Percentiles rank a stretch among this genome's conserved stretches.
Evolutionary conservation across 148 eudicot genomes (phyloP).

Genomic region (Linanthus parryae): DNA sequence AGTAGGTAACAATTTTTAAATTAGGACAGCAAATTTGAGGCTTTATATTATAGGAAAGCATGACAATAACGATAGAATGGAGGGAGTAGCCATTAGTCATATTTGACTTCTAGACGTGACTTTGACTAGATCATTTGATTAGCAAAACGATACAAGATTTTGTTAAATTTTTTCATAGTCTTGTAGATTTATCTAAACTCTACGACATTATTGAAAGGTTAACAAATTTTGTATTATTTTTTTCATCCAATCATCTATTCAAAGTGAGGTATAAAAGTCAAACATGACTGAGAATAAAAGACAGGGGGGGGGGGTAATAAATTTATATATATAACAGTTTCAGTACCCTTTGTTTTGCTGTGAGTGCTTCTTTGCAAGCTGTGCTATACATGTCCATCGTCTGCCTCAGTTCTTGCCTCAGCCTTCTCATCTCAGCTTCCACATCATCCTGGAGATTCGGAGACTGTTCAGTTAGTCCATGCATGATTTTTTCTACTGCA

Average conservation of each 20-base stretch:
- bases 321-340: not conserved
- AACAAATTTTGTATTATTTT: too few relatives aligned
- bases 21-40: too few relatives aligned
- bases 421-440: conserved; percentile 30
- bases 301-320: not conserved
- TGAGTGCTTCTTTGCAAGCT: conserved; percentile 33
- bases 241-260: not conserved
- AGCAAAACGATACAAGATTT: too few relatives aligned
- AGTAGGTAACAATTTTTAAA: too few relatives aligned
- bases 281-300: too few relatives aligned
- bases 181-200: not conserved
- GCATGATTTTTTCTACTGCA: not conserved
- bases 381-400: conserved; percentile 30
- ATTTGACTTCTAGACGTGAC: too few relatives aligned
- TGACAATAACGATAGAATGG: too few relatives aligned
- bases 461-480: not conserved
- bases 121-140: too few relatives aligned
- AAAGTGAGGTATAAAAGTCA: too few relatives aligned
- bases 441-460: conserved; percentile 12
- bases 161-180: not conserved
- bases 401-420: conserved; percentile 25
- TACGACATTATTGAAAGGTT: not conserved
- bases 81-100: too few relatives aligned
- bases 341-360: conserved; percentile 25
- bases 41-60: too few relatives aligned